Conservation (phyloP, 257 asterid genomes). For the Gentiana dahurica region DNA sequence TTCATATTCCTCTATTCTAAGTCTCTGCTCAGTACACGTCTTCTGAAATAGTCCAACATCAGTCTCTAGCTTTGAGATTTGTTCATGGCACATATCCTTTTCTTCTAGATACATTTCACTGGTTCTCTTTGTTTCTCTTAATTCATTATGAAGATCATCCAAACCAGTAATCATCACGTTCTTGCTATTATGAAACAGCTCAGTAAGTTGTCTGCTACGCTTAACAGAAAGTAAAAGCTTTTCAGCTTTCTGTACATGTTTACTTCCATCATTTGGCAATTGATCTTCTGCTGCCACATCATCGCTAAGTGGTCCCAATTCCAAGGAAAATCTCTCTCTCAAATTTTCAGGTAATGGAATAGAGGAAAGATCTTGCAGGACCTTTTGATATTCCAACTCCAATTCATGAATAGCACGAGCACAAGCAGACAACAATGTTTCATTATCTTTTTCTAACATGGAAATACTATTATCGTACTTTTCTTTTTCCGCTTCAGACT, state of each 20-base stretch:
- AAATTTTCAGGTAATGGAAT: conserved; percentile 23
- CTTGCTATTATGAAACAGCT: conserved; percentile 31
- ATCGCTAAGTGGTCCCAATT: conserved; percentile 20
- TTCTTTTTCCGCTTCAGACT: conserved; percentile 39
- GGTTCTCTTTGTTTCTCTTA: conserved; percentile 37
- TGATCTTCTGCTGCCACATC: conserved; percentile 18
- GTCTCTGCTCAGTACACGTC: conserved; percentile 33
- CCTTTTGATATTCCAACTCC: conserved; percentile 31
- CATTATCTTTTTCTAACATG: conserved; percentile 39
- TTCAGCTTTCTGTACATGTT: conserved; percentile 40
- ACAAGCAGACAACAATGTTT: conserved; percentile 61
- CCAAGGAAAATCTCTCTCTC: conserved; percentile 22
- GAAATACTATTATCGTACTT: conserved; percentile 35
- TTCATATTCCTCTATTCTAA: conserved; percentile 38
- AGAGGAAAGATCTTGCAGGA: conserved; percentile 32
- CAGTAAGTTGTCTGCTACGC: conserved; percentile 32
- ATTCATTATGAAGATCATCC: conserved; percentile 39
- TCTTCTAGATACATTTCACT: conserved; percentile 41
- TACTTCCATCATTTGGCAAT: conserved; percentile 25
- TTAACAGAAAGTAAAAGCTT: conserved; percentile 48
- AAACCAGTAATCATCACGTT: conserved; percentile 25
- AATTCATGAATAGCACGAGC: conserved; percentile 44
- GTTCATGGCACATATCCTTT: conserved; percentile 37
- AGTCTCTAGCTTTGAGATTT: conserved; percentile 48
- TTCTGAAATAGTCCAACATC: conserved; percentile 39